Conservation (phyloP, 2,329 filamentous ascomycete species). For the Alternaria sp. region DNA sequence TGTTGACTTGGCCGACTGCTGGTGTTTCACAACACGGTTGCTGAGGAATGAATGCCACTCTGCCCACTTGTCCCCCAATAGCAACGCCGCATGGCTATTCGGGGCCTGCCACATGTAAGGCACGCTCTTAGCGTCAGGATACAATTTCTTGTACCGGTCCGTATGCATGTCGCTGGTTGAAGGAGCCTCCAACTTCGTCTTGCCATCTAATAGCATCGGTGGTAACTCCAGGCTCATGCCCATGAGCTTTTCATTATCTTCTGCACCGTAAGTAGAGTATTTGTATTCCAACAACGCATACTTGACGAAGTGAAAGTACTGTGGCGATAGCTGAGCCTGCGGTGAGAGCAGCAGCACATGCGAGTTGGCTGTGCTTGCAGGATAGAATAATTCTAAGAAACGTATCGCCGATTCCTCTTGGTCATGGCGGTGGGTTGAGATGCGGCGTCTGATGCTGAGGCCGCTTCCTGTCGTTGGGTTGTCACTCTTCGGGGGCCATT, state of each 20-base stretch:
- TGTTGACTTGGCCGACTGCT: constrained; percentile 27
- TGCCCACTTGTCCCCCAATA: constrained; percentile 85
- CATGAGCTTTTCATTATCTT: constrained; percentile 64
- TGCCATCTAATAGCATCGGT: constrained; percentile 66
- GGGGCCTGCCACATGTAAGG: constrained; percentile 87
- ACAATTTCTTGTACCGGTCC: constrained; percentile 35
- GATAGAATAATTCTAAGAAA: constrained; percentile 89
- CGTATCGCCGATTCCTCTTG: constrained; percentile 75
- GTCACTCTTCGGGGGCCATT: constrained; percentile 66
- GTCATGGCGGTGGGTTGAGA: constrained; percentile 64
- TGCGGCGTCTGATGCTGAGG: constrained; percentile 76
- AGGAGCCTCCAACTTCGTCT: constrained; percentile 60
- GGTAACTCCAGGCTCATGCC: constrained; percentile 84
- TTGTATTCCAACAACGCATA: constrained; percentile 78
- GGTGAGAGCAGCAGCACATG: constrained; percentile 87
- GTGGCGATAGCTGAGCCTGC: constrained; percentile 76
- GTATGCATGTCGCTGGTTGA: constrained; percentile 45
- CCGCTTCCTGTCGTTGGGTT: constrained; percentile 44
- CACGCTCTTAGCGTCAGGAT: constrained; percentile 46
- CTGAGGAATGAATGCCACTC: constrained; percentile 84
- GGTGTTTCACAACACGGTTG: constrained; percentile 58
- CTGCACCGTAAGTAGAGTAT: constrained; percentile 64
- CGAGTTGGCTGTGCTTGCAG: constrained; percentile 65
- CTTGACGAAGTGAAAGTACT: constrained; percentile 86
- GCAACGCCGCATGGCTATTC: constrained; percentile 79